Evolutionary conservation across 805 yeast species (phyloP).

Genomic region (Lachancea waltii): DNA sequence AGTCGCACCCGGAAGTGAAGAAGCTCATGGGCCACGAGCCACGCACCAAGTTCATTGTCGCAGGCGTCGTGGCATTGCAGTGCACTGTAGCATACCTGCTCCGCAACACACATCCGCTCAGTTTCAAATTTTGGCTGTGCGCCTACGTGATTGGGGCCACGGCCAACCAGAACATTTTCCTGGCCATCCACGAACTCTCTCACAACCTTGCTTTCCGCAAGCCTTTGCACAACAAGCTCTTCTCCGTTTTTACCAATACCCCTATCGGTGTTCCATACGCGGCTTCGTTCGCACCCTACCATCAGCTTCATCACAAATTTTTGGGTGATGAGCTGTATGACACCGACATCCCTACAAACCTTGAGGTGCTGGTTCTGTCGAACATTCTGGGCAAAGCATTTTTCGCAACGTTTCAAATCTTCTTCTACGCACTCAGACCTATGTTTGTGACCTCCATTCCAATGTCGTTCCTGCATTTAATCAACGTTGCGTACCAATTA

Average conservation of each 20-base stretch:
- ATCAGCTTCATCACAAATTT: slow-evolving; percentile 85
- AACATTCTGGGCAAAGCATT: slow-evolving; percentile 82
- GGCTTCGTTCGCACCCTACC: slow-evolving; percentile 83
- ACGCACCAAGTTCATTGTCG: slow-evolving; percentile 67
- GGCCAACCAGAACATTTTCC: slow-evolving; percentile 72
- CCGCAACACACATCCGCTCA: slow-evolving; percentile 46
- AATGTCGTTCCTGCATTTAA: slow-evolving; percentile 66
- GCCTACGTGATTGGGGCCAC: slow-evolving; percentile 86
- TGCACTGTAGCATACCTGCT: slow-evolving; percentile 55
- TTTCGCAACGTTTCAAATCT: slow-evolving; percentile 82
- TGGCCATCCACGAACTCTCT: slow-evolving; percentile 82
- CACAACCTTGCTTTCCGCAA: slow-evolving; percentile 80
- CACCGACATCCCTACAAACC: slow-evolving; percentile 78
- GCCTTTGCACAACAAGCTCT: slow-evolving; percentile 71
- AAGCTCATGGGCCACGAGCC: slow-evolving; percentile 85
- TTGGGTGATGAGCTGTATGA: slow-evolving; percentile 78
- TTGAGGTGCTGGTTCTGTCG: slow-evolving; percentile 69
- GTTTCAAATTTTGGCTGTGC: slow-evolving; percentile 47
- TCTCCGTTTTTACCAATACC: slow-evolving; percentile 67
- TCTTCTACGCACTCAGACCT: slow-evolving; percentile 86
- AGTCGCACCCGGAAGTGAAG: slow-evolving; percentile 70
- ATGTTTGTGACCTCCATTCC: slow-evolving; percentile 73
- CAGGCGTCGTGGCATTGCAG: slow-evolving; percentile 63
- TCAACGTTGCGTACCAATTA: slow-evolving; percentile 56
- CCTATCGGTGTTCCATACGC: slow-evolving; percentile 90